Evolutionary conservation across 805 yeast genomes (phyloP).

Genomic region (Suhomyces tanzawaensis): DNA sequence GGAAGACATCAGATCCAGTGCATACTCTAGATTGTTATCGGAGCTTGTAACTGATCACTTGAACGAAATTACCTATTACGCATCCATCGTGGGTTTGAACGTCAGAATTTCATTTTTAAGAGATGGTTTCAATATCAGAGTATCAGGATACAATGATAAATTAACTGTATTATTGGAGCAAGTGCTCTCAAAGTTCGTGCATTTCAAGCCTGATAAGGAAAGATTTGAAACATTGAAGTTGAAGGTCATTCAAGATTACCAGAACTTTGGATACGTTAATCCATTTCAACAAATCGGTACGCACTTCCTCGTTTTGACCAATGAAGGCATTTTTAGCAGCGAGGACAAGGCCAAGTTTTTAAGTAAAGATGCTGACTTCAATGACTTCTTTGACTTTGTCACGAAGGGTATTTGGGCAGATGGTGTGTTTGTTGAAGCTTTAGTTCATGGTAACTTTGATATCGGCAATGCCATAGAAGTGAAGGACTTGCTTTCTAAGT

Average conservation of each 20-base stretch:
- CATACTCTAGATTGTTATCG: slow-evolving; percentile 59
- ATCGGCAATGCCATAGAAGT: slow-evolving; percentile 54
- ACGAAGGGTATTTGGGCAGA: slow-evolving; percentile 45
- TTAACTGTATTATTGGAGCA: slow-evolving; percentile 59
- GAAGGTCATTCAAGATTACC: slow-evolving; percentile 57
- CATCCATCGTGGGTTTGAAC: slow-evolving; percentile 74
- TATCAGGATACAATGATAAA: slow-evolving; percentile 85
- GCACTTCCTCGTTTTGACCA: slow-evolving; percentile 59
- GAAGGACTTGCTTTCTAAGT: slow-evolving; percentile 35
- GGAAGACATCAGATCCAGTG: slow-evolving; percentile 55
- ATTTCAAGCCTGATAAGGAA: slow-evolving; percentile 49
- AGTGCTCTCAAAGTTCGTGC: slow-evolving; percentile 52
- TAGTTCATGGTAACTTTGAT: slow-evolving; percentile 70
- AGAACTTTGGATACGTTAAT: slow-evolving; percentile 66
- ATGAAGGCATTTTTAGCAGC: slow-evolving; percentile 66
- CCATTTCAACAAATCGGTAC: slow-evolving; percentile 69
- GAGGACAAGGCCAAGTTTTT: slow-evolving; percentile 58
- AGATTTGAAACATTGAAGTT: slow-evolving; percentile 70
- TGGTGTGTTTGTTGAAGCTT: slow-evolving; percentile 66
- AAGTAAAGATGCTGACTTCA: slow-evolving; percentile 39
- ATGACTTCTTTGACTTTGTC: slow-evolving; percentile 50
- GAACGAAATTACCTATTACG: slow-evolving; percentile 76
- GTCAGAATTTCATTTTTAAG: slow-evolving; percentile 57
- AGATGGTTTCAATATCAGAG: slow-evolving; percentile 67
- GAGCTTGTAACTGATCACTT: slow-evolving; percentile 75